Base-by-base conservation (phyloP, 139 green algal genomes). In the Chlorella sorokiniana region DNA sequence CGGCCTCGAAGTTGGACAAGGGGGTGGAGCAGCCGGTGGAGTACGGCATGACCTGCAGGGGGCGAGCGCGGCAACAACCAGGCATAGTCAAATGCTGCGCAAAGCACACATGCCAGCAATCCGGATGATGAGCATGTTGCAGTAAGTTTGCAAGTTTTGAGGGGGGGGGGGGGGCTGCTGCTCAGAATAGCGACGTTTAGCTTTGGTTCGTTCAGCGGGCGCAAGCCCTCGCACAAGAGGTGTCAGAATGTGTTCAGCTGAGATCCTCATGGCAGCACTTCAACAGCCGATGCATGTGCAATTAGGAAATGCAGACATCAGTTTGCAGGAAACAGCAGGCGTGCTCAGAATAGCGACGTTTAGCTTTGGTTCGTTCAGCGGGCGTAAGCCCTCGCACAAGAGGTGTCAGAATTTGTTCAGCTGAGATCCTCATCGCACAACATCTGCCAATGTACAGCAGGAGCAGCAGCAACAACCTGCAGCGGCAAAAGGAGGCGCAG, bases 1-100 rank as follows among this genome's bases (percentile, higher is more conserved):
- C 95, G 1, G 96, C 96, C 90, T 99, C 97, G 86, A 99, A 99
- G 88, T 99, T 99, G 82, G 94, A 97, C 33, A 99, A 89, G 16
- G 95, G 88, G 1, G 97, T 99, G 86, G 87, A 89, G 85, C 93
- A 98, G 40, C 90, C 95, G 1, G 96, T 99, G 56, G 94, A 98
- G 88, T 98, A 99, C 67, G 97, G 97, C 97, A 99, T 99, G 10
- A 99, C 96, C 94, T 97, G 87, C 37, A 76, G 62, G 20, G 9
- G 10, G 52, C 0, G 10, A 29, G 63, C 7, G 59, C 59, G 59
- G 25, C 22, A 31, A 65, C 59, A n/a, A 31, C 7, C 22, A n/a
- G 59, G 59, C 14, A n/a, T n/a, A n/a, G n/a, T n/a, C n/a, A n/a
- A n/a, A n/a, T n/a, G n/a, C n/a, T n/a, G n/a, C n/a, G n/a, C n/a